Percentiles rank a stretch among this genome's conserved stretches.
Evolutionary conservation across 805 yeast genomes (phyloP).

Genomic region (Clavispora santaluciae): DNA sequence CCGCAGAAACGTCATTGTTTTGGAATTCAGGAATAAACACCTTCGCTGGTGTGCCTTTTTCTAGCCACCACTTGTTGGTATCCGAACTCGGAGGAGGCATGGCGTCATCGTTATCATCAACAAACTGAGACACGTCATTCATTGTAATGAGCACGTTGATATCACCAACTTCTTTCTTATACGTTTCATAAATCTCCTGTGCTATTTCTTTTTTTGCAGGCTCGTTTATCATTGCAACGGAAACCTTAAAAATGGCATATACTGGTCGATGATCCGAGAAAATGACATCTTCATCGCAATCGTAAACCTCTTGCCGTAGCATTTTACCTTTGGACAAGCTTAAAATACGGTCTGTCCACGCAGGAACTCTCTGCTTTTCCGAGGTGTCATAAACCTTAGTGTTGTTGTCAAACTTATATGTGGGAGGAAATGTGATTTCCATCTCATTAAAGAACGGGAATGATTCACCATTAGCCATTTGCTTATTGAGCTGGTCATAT

Average conservation of each 20-base stretch:
- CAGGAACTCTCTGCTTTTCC: constrained; percentile 89
- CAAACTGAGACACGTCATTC: constrained; percentile 20
- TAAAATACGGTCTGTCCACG: constrained; percentile 94
- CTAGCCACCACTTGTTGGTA: constrained; percentile 85
- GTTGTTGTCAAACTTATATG: constrained; percentile 91
- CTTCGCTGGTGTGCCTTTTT: constrained; percentile 69
- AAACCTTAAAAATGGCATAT: constrained; percentile 61
- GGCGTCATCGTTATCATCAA: constrained; percentile 31
- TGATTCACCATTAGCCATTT: constrained; percentile 67
- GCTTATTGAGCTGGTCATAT: constrained; percentile 73
- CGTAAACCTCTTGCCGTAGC: constrained; percentile 57
- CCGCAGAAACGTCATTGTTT: constrained; percentile 14
- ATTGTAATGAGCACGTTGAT: constrained; percentile 32
- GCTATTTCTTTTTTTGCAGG: constrained; percentile 50
- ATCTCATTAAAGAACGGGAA: constrained; percentile 81
- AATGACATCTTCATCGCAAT: constrained; percentile 48
- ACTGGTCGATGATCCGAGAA: constrained; percentile 94
- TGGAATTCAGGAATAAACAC: constrained; percentile 49
- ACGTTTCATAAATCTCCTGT: constrained; percentile 52
- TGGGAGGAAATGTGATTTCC: constrained; percentile 78
- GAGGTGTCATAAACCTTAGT: constrained; percentile 79
- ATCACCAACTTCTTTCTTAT: constrained; percentile 45
- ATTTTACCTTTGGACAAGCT: constrained; percentile 52
- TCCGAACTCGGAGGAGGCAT: constrained; percentile 91
- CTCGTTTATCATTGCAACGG: constrained; percentile 63